These are phyloP conservation scores for Aspergillus fructus DNA, from an alignment of 2,329 filamentous ascomycete genomes.

Conservation along the genomic window DNA sequence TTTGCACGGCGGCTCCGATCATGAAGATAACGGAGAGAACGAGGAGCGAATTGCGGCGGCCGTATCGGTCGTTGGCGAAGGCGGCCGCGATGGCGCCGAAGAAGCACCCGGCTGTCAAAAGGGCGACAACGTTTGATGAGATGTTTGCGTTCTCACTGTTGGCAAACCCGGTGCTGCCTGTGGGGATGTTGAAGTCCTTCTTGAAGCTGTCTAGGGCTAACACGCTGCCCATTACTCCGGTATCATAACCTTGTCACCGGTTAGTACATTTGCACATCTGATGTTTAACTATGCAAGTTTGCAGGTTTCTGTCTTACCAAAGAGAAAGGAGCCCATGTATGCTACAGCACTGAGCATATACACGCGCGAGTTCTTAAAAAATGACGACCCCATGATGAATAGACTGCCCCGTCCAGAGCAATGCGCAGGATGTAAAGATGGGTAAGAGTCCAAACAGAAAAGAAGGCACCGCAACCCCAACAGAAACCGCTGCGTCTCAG, in stretches of 20 bases:
- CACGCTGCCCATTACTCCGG: slow-evolving; percentile 44
- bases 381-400: slow-evolving; percentile 7
- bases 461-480: too few species aligned
- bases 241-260: slow-evolving; percentile 39
- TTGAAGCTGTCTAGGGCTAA: slow-evolving; percentile 42
- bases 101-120: slow-evolving; percentile 40
- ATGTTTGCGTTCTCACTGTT: slow-evolving; percentile 34
- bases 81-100: slow-evolving; percentile 39
- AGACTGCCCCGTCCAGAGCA: too few species aligned
- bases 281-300: too few species aligned
- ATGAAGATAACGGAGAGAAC: slow-evolving; percentile 34
- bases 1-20: slow-evolving; percentile 36
- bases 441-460: too few species aligned
- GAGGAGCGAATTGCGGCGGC: slow-evolving; percentile 38
- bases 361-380: slow-evolving; percentile 46
- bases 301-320: slow-evolving; percentile 29
- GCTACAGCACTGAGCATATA: slow-evolving; percentile 46
- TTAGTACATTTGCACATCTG: too few species aligned
- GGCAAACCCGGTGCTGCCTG: slow-evolving; percentile 32
- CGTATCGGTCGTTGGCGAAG: slow-evolving; percentile 35
- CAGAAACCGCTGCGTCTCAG: too few species aligned
- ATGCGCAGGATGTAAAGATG: too few species aligned
- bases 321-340: slow-evolving; percentile 46
- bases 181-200: slow-evolving; percentile 40
- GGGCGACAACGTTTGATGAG: slow-evolving; percentile 39